Evolutionary conservation across 208 protist genomes (phyloP), one percentile per base, ranked within the genome.

Genomic region (Crithidia sp.): DNA sequence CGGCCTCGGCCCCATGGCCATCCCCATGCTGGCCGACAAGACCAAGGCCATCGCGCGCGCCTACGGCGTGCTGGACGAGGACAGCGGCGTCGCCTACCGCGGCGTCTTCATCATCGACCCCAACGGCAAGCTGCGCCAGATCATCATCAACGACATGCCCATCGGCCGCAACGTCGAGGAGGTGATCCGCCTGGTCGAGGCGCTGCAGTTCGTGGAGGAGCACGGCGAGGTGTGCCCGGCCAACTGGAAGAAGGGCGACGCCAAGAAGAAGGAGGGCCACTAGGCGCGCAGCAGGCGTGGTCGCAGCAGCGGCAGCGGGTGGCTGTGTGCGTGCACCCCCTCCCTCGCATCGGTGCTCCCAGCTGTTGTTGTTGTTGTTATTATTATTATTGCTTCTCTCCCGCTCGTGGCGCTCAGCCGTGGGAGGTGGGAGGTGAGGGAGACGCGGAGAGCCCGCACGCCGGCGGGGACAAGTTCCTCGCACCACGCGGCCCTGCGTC

Each of bases 41-140:
- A 98, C 82, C 66, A 95, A 98, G 81, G 86, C 85, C 44, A 96
- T 99, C 71, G 82, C 94, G 50, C 72, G 77, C 59, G 78, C 93
- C 70, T 99, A 99, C 84, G 95, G 97, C 65, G 91, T 97, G 17
- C 88, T 98, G 69, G 86, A 98, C 59, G 94, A 98, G 68, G 89
- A 92, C 7, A 85, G 79, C n/a, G 95, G 96, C 55, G 81, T 97
- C 17, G 70, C 95, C 52, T 89, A 95, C 82, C 92, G 96, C 67
- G 98, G 95, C 44, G 84, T 98, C 17, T 99, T 98, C 91, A 98
- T 99, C 79, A 99, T 99, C 82, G 95, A 98, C 84, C 81, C 81
- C 36, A 84, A 96, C 55, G 91, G 92, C 67, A 92, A 92, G 54
- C 28, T 28, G 28, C 28, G 28, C 28, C 28, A 28, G 28, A 28